These are phyloP conservation scores for Hyaloscypha finlandica DNA, from an alignment of 495 filamentous ascomycete species.

Conservation along the genomic window DNA sequence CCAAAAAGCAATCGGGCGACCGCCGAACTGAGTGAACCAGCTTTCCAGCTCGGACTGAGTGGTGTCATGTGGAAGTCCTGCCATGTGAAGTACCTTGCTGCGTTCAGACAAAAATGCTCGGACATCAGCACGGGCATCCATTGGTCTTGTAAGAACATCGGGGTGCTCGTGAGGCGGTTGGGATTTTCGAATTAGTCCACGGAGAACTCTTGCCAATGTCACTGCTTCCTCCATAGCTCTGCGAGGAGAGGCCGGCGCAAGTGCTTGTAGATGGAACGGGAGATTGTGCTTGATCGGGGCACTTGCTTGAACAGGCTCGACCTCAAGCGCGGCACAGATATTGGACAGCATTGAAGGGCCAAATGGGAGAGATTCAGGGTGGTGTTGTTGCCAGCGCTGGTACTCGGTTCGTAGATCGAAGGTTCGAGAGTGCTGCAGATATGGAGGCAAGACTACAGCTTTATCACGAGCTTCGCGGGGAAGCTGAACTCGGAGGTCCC, in stretches of 20 bases:
- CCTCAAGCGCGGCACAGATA: conserved; percentile 96
- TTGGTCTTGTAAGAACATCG: conserved; percentile 88
- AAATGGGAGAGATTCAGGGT: conserved; percentile 95
- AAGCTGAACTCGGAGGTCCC: conserved; percentile 97
- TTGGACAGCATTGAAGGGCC: conserved; percentile 92
- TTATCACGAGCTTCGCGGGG: conserved; percentile 97
- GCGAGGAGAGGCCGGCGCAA: conserved; percentile 94
- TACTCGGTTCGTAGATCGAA: conserved; percentile 98
- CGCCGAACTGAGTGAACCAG: conserved; percentile 99
- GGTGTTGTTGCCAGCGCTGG: conserved; percentile 96
- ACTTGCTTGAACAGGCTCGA: conserved; percentile 93
- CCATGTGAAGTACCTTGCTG: conserved; percentile 97
- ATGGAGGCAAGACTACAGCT: conserved; percentile 92
- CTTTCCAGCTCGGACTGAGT: conserved; percentile 97
- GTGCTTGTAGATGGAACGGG: conserved; percentile 94
- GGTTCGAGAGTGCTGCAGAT: conserved; percentile 94
- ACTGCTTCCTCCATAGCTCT: conserved; percentile 97
- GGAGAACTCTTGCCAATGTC: conserved; percentile 87
- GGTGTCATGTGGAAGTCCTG: conserved; percentile 93
- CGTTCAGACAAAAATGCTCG: conserved; percentile 91
- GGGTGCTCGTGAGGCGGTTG: conserved; percentile 91
- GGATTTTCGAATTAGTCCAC: conserved; percentile 91
- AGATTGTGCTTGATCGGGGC: conserved; percentile 98
- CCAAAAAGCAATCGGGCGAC: conserved; percentile 99
- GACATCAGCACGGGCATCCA: conserved; percentile 98